These are phyloP conservation scores for Yamadazyma dushanensis DNA, from an alignment of 1,139 yeast species.

Conservation along the genomic window DNA sequence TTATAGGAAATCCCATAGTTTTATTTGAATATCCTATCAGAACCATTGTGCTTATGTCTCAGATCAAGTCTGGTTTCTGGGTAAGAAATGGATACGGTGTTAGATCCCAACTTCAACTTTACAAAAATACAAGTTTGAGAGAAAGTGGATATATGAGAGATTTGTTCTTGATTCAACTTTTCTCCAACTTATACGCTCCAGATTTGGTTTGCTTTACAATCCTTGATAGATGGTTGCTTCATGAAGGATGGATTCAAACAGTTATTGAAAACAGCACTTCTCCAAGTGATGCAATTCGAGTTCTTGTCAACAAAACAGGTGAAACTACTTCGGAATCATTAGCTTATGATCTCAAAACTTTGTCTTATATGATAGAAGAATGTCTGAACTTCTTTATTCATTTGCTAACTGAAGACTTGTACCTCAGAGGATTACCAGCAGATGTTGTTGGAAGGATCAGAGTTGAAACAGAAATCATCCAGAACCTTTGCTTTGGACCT, in stretches of 20 bases:
- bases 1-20: slow-evolving; percentile 14
- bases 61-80: slow-evolving; percentile 60
- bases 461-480: slow-evolving; percentile 71
- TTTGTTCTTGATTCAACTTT: slow-evolving; percentile 67
- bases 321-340: slow-evolving; percentile 4
- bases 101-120: slow-evolving; percentile 75
- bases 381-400: slow-evolving; percentile 70
- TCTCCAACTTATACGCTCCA: slow-evolving; percentile 59
- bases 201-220: slow-evolving; percentile 58
- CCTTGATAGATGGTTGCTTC: slow-evolving; percentile 69
- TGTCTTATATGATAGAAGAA: slow-evolving; percentile 73
- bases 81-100: slow-evolving; percentile 66
- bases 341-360: slow-evolving; percentile 44
- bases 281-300: slow-evolving; percentile 2
- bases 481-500: slow-evolving; percentile 73
- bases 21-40: slow-evolving; percentile 76
- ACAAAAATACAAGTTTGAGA: slow-evolving; percentile 76
- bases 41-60: slow-evolving; percentile 59
- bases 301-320: neutral
- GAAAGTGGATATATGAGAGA: slow-evolving; percentile 84
- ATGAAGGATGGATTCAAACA: slow-evolving; percentile 45
- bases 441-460: slow-evolving; percentile 53
- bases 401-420: slow-evolving; percentile 66
- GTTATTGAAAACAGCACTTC: slow-evolving; percentile 3
- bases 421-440: slow-evolving; percentile 51